Conservation (phyloP, 768 basidiomycete genomes). For the Mycena olivaceomarginata region DNA sequence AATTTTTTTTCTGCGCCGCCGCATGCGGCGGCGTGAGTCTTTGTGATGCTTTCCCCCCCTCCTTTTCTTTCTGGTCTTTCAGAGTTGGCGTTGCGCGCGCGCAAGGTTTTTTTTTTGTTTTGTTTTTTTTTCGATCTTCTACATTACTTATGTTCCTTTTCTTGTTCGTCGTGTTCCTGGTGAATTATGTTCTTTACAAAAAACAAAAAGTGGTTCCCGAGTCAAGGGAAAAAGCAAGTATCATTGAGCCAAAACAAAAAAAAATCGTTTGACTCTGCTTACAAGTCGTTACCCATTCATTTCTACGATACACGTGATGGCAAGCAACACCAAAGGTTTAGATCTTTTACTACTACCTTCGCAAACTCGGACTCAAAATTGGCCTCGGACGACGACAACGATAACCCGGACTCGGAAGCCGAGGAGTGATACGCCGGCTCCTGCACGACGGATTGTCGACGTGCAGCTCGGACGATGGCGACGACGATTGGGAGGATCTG, state of each 20-base stretch:
- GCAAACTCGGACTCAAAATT: not conserved
- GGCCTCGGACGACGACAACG: not conserved
- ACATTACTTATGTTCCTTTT: too few relatives aligned
- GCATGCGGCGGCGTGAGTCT: slow-evolving; percentile 5
- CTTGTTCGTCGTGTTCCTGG: not conserved
- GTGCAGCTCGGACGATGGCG: slow-evolving; percentile 9
- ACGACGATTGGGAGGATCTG: not conserved
- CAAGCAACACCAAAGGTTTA: slow-evolving; percentile 9
- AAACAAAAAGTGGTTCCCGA: slow-evolving; percentile 5
- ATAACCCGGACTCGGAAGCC: not conserved
- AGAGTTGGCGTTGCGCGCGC: too few relatives aligned
- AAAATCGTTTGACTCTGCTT: too few relatives aligned
- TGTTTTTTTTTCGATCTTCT: too few relatives aligned
- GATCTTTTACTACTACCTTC: not conserved
- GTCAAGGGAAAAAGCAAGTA: too few relatives aligned
- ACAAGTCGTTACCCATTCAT: not conserved
- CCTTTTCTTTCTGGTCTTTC: not conserved
- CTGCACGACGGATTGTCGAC: slow-evolving; percentile 13
- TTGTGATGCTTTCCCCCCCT: not conserved
- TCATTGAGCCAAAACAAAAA: too few relatives aligned
- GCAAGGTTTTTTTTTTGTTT: not conserved
- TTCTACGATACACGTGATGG: not conserved
- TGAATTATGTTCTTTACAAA: not conserved
- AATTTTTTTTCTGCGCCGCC: slow-evolving; percentile 10
- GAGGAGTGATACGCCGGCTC: not conserved